Evolutionary conservation across 495 filamentous ascomycete genomes (phyloP).

Genomic region (Neurospora africana): DNA sequence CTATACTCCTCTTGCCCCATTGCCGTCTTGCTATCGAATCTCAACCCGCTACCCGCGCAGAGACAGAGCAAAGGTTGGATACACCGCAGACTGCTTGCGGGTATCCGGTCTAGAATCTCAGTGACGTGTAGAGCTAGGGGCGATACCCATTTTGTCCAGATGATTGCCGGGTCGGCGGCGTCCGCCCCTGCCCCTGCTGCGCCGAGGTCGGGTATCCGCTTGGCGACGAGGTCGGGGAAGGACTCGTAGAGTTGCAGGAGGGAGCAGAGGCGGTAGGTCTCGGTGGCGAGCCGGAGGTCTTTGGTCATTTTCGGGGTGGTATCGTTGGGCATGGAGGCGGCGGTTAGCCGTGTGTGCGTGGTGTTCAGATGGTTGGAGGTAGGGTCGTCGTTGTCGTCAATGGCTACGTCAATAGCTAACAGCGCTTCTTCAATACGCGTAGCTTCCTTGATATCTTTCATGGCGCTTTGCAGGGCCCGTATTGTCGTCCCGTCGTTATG

Average conservation of each 20-base stretch:
- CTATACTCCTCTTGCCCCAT: constrained; percentile 6
- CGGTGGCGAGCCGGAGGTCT: constrained; percentile 13
- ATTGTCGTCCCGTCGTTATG: constrained; percentile 21
- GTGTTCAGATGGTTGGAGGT: not conserved
- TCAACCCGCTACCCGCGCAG: constrained; percentile 22
- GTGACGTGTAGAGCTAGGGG: constrained; percentile 19
- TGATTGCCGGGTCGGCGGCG: constrained; percentile 1
- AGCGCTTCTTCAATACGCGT: constrained; percentile 16
- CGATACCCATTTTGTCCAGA: constrained; percentile 18
- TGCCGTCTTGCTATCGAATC: constrained; percentile 17
- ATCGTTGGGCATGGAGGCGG: not conserved
- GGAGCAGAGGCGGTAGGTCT: constrained; percentile 22
- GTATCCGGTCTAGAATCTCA: constrained; percentile 13
- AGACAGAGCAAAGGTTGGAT: constrained; percentile 26
- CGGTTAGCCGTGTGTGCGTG: not conserved
- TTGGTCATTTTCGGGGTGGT: not conserved
- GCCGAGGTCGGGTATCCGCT: constrained; percentile 12
- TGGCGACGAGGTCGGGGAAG: constrained; percentile 20
- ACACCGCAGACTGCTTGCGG: constrained; percentile 15
- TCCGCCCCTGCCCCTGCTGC: not conserved
- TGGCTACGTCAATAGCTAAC: constrained; percentile 7
- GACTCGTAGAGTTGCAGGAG: constrained; percentile 25
- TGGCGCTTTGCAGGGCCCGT: constrained; percentile 17
- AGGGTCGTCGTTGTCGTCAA: not conserved
- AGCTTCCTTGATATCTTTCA: constrained; percentile 22